Evolutionary conservation across 2,329 filamentous ascomycete genomes (phyloP), one percentile per base, ranked within the genome.

Genomic region (Trichoderma guizhouense): DNA sequence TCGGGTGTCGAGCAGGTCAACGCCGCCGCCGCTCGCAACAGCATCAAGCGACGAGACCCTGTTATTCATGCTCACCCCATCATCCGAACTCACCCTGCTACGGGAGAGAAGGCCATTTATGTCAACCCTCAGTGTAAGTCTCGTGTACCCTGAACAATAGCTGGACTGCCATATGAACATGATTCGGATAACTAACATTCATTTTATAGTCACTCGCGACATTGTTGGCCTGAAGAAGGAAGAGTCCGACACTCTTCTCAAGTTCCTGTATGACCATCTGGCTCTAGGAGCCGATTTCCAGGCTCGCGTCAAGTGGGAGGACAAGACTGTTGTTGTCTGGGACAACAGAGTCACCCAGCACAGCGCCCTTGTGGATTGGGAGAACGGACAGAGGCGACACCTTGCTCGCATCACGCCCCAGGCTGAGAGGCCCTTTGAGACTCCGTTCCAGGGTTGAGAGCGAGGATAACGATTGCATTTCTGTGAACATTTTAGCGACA

Each of bases 171-270:
- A 2, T 3, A 39, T n/a, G 1, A 70, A 1, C 2, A 39, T 18
- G 1, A 71, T 34, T 2, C 39, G 30, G 9, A 34, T 34, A 14
- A n/a, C 66, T 71, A 58, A 74, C 69, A 43, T 28, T 3, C 3
- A 24, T 5, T 18, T 5, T 9, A 2, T 67, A 93, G 91, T 96
- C 83, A 95, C 93, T 5, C 90, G 93, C 65, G 86, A 90, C 34
- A 95, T 97, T 69, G 88, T 95, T 1, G 93, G 93, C 14, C 88
- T 91, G 78, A 97, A 97, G 83, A 93, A 94, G 79, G 94, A 97
- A 78, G 94, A 97, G 79, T 93, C 91, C 2, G 94, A 97, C 74
- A 86, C 86, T 62, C 83, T 94, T 11, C 86, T 94, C 70, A 90
- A 92, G 77, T 92, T 95, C 81, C 83, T 94, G 7, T 94, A 85